Conservation (phyloP, 1,139 yeast species). For the Blastobotrys aristatus region DNA sequence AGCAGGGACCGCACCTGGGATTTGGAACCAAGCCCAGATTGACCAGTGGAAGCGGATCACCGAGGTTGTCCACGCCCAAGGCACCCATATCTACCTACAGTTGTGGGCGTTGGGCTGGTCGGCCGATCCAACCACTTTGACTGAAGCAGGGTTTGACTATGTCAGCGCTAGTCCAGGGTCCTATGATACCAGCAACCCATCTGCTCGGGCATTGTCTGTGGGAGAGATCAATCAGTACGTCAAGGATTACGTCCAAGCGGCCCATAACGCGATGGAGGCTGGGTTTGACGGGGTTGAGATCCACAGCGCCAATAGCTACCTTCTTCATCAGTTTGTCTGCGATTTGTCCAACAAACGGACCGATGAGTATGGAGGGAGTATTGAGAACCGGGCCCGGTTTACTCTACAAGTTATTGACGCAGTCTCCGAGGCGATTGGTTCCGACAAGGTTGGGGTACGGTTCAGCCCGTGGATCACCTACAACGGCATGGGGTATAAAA, state of each 20-base stretch:
- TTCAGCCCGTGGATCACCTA: conserved; percentile 50
- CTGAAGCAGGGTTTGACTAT: conserved; percentile 1
- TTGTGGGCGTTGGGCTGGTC: conserved; percentile 42
- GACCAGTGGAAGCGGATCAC: conserved; percentile 37
- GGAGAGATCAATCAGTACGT: conserved; percentile 40
- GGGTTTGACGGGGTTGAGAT: conserved; percentile 69
- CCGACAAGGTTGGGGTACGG: conserved; percentile 50
- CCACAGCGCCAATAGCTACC: conserved; percentile 65
- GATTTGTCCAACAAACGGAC: conserved; percentile 52
- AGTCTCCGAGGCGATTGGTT: conserved; percentile 48
- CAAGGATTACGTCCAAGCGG: conserved; percentile 39
- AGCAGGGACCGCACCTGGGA: conserved; percentile 38
- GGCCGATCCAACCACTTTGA: conserved; percentile 30
- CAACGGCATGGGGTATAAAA: conserved; percentile 34
- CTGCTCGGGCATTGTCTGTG: conserved; percentile 36
- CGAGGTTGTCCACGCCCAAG: conserved; percentile 36
- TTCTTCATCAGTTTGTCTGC: conserved; percentile 46
- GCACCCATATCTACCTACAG: conserved; percentile 36
- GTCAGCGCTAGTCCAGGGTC: background rate
- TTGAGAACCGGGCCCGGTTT: conserved; percentile 62
- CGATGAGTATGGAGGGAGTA: conserved; percentile 64
- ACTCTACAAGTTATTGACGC: conserved; percentile 52
- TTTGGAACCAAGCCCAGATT: conserved; percentile 41
- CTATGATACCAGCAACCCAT: background rate
- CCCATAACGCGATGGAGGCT: conserved; percentile 44